A percentile compares a stretch with the other conserved stretches of the same genome.
Conservation (phyloP, 768 basidiomycete species). For the Mycena leptocephala region DNA sequence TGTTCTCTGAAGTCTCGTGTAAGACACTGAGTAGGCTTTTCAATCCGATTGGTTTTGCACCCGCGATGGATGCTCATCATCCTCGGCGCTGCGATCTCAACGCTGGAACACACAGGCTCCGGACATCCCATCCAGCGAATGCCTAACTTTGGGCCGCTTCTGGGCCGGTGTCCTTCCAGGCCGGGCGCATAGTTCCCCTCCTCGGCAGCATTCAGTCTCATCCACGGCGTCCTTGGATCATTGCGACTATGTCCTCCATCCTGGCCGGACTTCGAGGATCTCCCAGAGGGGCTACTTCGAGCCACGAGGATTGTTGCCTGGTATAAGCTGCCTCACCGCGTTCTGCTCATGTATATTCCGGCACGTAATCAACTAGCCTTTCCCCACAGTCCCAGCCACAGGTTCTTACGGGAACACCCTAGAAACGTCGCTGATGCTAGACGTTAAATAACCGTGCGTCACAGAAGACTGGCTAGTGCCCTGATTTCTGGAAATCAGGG, state of each 20-base stretch:
- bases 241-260: neutral
- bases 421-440: slow-evolving; percentile 12
- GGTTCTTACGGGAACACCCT: slow-evolving; percentile 1
- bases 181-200: neutral
- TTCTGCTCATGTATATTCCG: neutral
- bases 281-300: neutral
- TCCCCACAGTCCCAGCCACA: slow-evolving; percentile 7
- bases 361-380: slow-evolving; percentile 25
- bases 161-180: slow-evolving; percentile 3
- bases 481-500: slow-evolving; percentile 7
- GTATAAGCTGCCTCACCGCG: neutral
- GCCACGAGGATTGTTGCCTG: slow-evolving; percentile 8
- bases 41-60: slow-evolving; percentile 22
- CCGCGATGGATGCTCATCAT: slow-evolving; percentile 6
- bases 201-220: slow-evolving; percentile 11
- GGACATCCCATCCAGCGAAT: neutral
- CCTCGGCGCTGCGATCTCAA: slow-evolving; percentile 25
- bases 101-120: slow-evolving; percentile 17
- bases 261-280: neutral
- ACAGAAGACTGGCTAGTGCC: neutral
- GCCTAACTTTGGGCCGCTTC: slow-evolving; percentile 27
- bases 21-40: slow-evolving; percentile 13
- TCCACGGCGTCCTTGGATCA: slow-evolving; percentile 27
- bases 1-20: slow-evolving; percentile 17
- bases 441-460: slow-evolving; percentile 18